A percentile compares a stretch with the other conserved stretches of the same genome.
Evolutionary conservation across 2,329 filamentous ascomycete genomes (phyloP).

Genomic region (Claviceps citrina): DNA sequence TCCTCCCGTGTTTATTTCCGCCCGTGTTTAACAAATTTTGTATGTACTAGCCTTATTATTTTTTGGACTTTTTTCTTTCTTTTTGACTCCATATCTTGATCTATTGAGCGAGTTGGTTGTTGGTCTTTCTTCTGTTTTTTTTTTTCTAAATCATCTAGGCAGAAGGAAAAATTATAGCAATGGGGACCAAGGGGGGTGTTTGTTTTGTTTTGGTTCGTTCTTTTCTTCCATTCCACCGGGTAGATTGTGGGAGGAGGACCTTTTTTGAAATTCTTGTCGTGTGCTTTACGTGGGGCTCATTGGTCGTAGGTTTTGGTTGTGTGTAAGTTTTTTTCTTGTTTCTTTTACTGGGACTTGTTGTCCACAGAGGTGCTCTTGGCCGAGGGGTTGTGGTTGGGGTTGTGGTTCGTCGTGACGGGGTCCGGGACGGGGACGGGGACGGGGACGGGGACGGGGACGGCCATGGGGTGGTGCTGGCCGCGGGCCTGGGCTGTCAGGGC

Average conservation of each 20-base stretch:
- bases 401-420: too few relatives aligned
- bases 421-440: constrained; percentile 17
- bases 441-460: constrained; percentile 17
- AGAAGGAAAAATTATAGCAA: too few relatives aligned
- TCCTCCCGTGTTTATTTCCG: too few relatives aligned
- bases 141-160: neutral
- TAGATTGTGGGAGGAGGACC: too few relatives aligned
- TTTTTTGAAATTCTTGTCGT: too few relatives aligned
- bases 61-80: neutral
- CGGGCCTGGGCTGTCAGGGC: constrained; percentile 36
- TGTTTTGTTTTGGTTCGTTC: too few relatives aligned
- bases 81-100: neutral
- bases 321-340: neutral
- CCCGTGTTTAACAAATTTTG: too few relatives aligned
- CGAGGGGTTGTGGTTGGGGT: constrained; percentile 9
- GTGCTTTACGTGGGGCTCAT: too few relatives aligned
- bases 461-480: constrained; percentile 22
- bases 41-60: too few relatives aligned
- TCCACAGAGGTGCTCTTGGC: constrained; percentile 19
- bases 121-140: too few relatives aligned
- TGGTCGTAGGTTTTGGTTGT: neutral
- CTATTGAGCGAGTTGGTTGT: neutral
- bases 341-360: constrained; percentile 1
- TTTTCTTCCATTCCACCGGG: too few relatives aligned
- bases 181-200: neutral